phyloP scores from a whole-genome alignment of 805 yeast species.

The Saccharomycopsis selenospora region DNA sequence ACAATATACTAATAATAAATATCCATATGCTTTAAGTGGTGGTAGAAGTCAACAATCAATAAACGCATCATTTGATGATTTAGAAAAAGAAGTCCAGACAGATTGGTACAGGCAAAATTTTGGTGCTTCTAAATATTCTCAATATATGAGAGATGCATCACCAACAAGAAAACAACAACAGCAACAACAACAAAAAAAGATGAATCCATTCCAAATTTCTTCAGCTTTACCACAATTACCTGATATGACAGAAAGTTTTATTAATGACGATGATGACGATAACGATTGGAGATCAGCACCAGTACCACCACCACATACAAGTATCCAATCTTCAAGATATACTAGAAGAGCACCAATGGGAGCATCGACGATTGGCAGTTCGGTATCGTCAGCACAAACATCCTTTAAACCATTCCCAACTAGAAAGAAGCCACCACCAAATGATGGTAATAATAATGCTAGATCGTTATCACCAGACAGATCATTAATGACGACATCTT shows the following conservation, averaged over 20 bases:
- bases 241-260: not conserved
- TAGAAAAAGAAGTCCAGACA: slow-evolving; percentile 30
- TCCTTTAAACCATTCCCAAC: not conserved
- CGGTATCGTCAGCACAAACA: not conserved
- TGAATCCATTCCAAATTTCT: slow-evolving; percentile 9
- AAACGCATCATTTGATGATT: slow-evolving; percentile 27
- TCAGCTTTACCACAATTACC: slow-evolving; percentile 11
- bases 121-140: slow-evolving; percentile 14
- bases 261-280: not conserved
- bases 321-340: not conserved
- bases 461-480: not conserved
- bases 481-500: not conserved
- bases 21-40: not conserved
- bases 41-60: slow-evolving; percentile 9
- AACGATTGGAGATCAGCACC: not conserved
- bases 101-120: slow-evolving; percentile 24
- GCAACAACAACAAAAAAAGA: no score
- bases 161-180: not conserved
- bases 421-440: not conserved
- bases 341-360: not conserved
- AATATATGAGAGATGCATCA: slow-evolving; percentile 5
- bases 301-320: not conserved
- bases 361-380: not conserved
- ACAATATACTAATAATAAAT: not conserved
- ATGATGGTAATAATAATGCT: not conserved